Evolutionary conservation across 75 land plant species (phyloP).

Genomic region (Pseudotsuga menziesii): DNA sequence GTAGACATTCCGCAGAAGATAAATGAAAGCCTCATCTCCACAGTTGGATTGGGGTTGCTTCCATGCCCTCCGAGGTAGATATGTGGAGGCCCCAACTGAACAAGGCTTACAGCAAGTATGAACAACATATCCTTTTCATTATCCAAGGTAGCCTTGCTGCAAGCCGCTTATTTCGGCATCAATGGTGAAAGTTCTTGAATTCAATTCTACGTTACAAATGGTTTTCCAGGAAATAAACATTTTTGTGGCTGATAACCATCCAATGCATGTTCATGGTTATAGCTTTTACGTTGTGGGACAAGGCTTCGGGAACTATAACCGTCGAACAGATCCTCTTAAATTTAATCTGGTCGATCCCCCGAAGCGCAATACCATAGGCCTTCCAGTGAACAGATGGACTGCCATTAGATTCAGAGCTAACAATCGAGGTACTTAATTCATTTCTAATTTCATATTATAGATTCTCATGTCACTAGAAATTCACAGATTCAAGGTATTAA

Average conservation of each 20-base stretch:
- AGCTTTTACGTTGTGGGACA: slow-evolving; percentile 20
- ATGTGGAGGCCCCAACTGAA: not conserved
- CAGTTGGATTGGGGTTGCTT: slow-evolving; percentile 24
- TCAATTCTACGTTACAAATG: slow-evolving; percentile 7
- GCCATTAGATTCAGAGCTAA: slow-evolving; percentile 23
- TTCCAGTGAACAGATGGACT: slow-evolving; percentile 20
- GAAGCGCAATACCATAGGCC: slow-evolving; percentile 13
- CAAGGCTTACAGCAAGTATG: not conserved
- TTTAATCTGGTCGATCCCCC: slow-evolving; percentile 24
- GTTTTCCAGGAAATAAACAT: slow-evolving; percentile 18
- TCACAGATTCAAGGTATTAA: too few relatives aligned
- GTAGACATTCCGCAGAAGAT: slow-evolving; percentile 20
- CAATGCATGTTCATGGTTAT: slow-evolving; percentile 28
- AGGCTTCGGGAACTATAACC: slow-evolving; percentile 25
- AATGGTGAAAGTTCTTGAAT: slow-evolving; percentile 11
- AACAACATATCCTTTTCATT: slow-evolving; percentile 9
- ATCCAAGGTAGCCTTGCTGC: slow-evolving; percentile 6
- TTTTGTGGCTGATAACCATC: slow-evolving; percentile 13
- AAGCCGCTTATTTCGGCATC: slow-evolving; percentile 13
- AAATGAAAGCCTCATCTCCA: slow-evolving; percentile 21
- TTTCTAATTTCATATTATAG: too few relatives aligned
- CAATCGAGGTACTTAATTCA: slow-evolving; percentile 16
- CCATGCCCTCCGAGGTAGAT: slow-evolving; percentile 14
- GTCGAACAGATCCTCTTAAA: not conserved
- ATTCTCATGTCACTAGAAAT: too few relatives aligned